Base-by-base conservation (phyloP, 1,284 basidiomycete genomes). In the Moesziomyces sp. region DNA sequence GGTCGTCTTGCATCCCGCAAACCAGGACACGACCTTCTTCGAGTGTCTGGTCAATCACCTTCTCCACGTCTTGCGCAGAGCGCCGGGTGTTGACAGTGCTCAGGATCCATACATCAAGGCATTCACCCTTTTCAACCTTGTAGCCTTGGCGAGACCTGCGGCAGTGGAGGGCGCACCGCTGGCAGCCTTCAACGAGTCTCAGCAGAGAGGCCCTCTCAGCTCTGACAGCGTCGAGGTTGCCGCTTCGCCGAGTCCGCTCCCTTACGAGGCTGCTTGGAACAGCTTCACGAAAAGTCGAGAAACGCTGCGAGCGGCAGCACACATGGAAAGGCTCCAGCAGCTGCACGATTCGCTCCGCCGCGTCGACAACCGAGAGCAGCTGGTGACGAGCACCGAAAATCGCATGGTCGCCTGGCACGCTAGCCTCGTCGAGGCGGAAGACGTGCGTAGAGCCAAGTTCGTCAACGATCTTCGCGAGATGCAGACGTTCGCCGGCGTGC, bases 381-480 rank as follows among this genome's bases (percentile, higher is more conserved):
- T 77, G 28, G 52, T 71, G 8, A 52, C 51, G 5, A 58, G 52
- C 21, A 75, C 71, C 21, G 77, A 82, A 47, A 52, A 56, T 16
- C 74, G 77, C 19, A 61, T 82, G 64, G 44, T 61, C 7, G 60
- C 61, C 7, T 83, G 81, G 81, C 70, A 82, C 34, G 47, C 56
- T 8, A 71, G 59, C 28, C 38, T 81, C 23, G 56, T 66, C 40
- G 63, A 75, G 19, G 58, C 59, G 13, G 77, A 79, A 24, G 50
- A 73, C 18, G 52, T 66, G 6, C 61, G 71, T 18, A 65, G 47
- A 28, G 59, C 56, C 49, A 74, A 77, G 45, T 74, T 76, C 44
- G 53, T 62, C 44, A 76, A 79, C 46, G 81, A 83, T 44, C 52
- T 74, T 34, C 74, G 62, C 38, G 81, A 82, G 56, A 70, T 75